Evolutionary conservation across 176 grass and related monocot genomes (phyloP), one percentile per base, ranked within the genome.

Genomic region (Otatea glauca): DNA sequence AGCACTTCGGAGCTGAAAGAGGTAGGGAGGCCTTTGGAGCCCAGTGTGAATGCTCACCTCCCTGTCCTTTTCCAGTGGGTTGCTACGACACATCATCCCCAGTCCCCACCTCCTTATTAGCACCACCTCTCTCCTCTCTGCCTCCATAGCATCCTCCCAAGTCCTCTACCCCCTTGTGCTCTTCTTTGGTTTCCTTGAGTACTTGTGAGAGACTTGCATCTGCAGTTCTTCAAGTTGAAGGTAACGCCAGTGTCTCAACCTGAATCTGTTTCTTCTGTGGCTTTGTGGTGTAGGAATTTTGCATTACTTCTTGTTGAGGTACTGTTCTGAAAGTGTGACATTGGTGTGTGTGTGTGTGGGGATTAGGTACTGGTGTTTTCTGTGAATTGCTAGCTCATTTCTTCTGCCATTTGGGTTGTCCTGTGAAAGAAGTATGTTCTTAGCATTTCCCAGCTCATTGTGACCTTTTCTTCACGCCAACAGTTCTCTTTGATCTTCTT

Each of bases 1-100:
- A 86, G 21, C 73, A 58, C 58, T 78, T 72, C 53, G 73, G 72
- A 76, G 9, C 88, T 44, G 72, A 65, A 89, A 81, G 72, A 65
- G 51, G 18, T 5, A 34, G 8, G 18, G 53, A 55, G 16, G 16
- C 16, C 50, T 16, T 16, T 5, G 14, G 50, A 7, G 16, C 16
- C 72, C 45, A 58, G 43, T 11, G 44, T 27, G 25, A 54, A 12
- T 45, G 61, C 60, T 51, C 34, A 2, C 21, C 66, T 25, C 23
- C 21, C 15, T 17, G 70, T 81, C 77, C 54, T 29, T 85, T 76
- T 82, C 81, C 23, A 37, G 50, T 39, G 24, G 55, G 7, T 23
- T 56, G 35, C 58, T 64, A 25, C 53, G 27, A 53, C 49, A 25
- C 78, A 29, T 86, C 39, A 61, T 67, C 12, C 60, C n/a, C 6